Evolutionary conservation across 2,329 filamentous ascomycete genomes (phyloP).

Genomic region (Talaromyces sp.): DNA sequence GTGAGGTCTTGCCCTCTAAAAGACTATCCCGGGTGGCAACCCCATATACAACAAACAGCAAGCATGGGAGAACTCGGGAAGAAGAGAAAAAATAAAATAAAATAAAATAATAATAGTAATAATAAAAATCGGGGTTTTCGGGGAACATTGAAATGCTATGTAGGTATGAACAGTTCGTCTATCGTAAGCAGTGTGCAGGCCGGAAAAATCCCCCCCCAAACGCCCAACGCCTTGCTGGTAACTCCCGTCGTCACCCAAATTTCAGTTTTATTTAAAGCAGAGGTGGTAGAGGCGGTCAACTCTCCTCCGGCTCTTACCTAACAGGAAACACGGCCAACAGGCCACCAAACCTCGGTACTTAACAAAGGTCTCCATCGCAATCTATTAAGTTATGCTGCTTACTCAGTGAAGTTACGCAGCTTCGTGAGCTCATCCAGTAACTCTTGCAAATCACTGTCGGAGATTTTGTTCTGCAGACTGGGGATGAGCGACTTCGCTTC

Average conservation of each 20-base stretch:
- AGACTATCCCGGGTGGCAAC: slow-evolving; percentile 3
- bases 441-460: slow-evolving; percentile 83
- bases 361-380: too few species aligned
- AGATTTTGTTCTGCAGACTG: slow-evolving; percentile 83
- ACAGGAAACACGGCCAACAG: too few species aligned
- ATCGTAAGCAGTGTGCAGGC: not conserved
- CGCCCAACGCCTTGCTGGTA: not conserved
- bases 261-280: not conserved
- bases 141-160: too few species aligned
- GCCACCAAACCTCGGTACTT: not conserved
- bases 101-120: too few species aligned
- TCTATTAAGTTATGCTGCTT: too few species aligned
- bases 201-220: not conserved
- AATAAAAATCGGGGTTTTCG: too few species aligned
- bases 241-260: not conserved
- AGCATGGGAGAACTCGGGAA: too few species aligned
- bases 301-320: slow-evolving; percentile 8
- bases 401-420: slow-evolving; percentile 59
- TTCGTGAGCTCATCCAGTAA: slow-evolving; percentile 90
- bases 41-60: too few species aligned
- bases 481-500: slow-evolving; percentile 97
- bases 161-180: too few species aligned
- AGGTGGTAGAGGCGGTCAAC: not conserved
- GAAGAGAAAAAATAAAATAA: too few species aligned
- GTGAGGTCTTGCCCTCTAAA: slow-evolving; percentile 4